Conservation (phyloP, 805 yeast genomes). For the Candida rishiriensis region DNA sequence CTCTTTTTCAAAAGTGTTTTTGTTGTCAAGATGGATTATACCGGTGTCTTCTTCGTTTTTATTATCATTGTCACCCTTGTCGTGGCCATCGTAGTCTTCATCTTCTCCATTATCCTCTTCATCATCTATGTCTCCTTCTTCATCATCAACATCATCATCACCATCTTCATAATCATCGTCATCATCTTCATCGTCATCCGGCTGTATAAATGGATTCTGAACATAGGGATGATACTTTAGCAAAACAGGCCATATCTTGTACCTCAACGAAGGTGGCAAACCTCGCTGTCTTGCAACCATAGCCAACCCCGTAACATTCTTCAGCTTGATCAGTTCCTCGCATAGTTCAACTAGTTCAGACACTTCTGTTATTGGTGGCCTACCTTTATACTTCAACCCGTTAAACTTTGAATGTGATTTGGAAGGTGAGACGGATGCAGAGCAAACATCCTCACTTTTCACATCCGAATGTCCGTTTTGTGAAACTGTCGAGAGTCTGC, state of each 20-base stretch:
- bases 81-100: too few relatives aligned
- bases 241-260: conserved; percentile 79
- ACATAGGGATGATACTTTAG: conserved; percentile 84
- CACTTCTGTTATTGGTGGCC: conserved; percentile 41
- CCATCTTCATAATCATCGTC: conserved; percentile 28
- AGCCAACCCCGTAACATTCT: conserved; percentile 74
- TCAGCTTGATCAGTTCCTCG: conserved; percentile 47
- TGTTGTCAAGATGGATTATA: not conserved
- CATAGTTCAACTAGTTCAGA: conserved; percentile 53
- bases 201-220: conserved; percentile 63
- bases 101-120: conserved; percentile 14
- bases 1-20: too few relatives aligned
- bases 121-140: conserved; percentile 17
- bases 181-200: conserved; percentile 44
- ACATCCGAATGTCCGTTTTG: too few relatives aligned
- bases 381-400: conserved; percentile 28
- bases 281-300: conserved; percentile 78
- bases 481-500: too few relatives aligned
- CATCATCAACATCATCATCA: conserved; percentile 18
- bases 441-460: not conserved
- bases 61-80: conserved; percentile 10
- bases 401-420: conserved; percentile 15
- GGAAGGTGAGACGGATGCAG: conserved; percentile 8
- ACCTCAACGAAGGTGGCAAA: conserved; percentile 76
- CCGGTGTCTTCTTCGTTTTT: conserved; percentile 21